Conservation (phyloP, 352 stramenopile genomes). For the Globisporangium viniferum region DNA sequence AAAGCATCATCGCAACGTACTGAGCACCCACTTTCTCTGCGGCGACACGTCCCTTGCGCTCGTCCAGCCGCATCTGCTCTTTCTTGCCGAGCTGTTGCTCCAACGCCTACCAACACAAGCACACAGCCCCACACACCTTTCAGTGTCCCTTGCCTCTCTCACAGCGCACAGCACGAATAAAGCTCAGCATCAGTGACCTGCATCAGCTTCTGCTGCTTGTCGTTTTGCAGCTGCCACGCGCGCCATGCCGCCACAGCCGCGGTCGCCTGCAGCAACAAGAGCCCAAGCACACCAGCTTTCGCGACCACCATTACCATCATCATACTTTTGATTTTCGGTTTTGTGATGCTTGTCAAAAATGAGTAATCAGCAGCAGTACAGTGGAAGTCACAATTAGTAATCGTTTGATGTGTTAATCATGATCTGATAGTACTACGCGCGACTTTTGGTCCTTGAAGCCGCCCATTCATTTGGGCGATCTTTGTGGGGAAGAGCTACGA, state of each 20-base stretch:
- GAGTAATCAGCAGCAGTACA: background rate
- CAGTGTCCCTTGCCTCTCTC: background rate
- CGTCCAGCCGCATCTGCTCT: slow-evolving; percentile 51
- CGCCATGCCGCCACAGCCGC: slow-evolving; percentile 1
- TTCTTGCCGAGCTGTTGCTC: slow-evolving; percentile 40
- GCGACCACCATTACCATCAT: background rate
- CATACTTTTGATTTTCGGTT: background rate
- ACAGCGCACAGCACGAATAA: background rate
- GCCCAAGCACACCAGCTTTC: background rate
- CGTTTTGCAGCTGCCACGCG: background rate
- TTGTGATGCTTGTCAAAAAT: slow-evolving; percentile 10
- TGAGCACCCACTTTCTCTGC: slow-evolving; percentile 51
- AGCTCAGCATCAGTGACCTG: background rate
- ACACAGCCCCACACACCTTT: background rate
- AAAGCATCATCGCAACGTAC: background rate
- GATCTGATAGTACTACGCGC: background rate
- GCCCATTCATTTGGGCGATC: slow-evolving; percentile 9
- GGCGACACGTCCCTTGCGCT: slow-evolving; percentile 57
- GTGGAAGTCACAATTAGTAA: background rate
- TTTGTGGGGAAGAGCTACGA: background rate
- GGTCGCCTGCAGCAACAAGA: slow-evolving; percentile 15
- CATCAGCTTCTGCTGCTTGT: background rate
- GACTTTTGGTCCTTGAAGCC: slow-evolving; percentile 4
- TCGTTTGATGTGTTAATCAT: background rate
- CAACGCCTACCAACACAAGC: slow-evolving; percentile 22